Base-by-base conservation (phyloP, 495 filamentous ascomycete species). In the Penicillium canescens region DNA sequence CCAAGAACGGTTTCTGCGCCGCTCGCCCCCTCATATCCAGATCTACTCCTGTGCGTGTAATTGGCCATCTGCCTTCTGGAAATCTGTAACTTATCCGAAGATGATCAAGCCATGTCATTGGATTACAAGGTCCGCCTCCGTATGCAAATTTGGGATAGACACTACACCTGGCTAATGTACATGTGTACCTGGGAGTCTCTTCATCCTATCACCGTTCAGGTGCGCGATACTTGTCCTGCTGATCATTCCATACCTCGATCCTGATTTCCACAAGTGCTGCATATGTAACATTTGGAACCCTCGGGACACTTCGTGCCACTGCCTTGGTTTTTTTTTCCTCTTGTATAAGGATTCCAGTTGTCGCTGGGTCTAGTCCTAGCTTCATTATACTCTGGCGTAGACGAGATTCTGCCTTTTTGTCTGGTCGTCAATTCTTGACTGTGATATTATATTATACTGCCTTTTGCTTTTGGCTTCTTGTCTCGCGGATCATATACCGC, bases 331-430 rank as follows among this genome's bases (percentile, higher is more conserved):
- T 37, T 36, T 7, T 39, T 41, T 21, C 57, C 42, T 18, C 26
- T 10, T 23, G 46, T 66, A 63, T 63, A 66, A 63, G 52, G 63
- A 36, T 49, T 37, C 45, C 50, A 8, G 20, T 40, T 47, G 24
- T 39, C 50, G 38, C 56, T 48, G 38, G 36, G 43, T 38, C 48
- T 35, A 23, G 26, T 50, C 46, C 57, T 43, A 53, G 51, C 21
- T 45, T 59, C 52, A 48, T 63, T 59, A 53, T 53, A 57, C 53
- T 64, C 56, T 46, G 51, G 61, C 40, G 57, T 54, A 43, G 50
- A 52, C 52, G 48, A 41, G 47, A 66, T 63, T 59, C 16, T 35
- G 54, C 45, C 53, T 51, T 18, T 18, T 62, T 52, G 54, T 46
- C 46, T 43, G 57, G 55, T 56, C 31, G 38, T 13, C 46, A 35